These are phyloP conservation scores for Neonothopanus nambi DNA, from an alignment of 1,284 basidiomycete genomes.

Conservation along the genomic window DNA sequence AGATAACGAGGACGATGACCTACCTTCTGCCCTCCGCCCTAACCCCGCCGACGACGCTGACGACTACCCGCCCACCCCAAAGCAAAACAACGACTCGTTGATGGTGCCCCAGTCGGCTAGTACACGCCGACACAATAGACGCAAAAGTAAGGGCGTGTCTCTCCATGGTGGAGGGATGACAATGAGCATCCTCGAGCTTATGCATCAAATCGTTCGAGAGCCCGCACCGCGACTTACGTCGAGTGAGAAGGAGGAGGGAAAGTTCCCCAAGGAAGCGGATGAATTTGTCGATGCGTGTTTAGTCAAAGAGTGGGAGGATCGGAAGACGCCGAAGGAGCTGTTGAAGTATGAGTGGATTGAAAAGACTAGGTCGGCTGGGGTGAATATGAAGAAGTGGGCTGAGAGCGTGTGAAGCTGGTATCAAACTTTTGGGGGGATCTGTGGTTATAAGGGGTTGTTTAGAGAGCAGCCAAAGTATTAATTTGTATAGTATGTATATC, in stretches of 20 bases:
- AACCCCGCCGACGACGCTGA: neutral
- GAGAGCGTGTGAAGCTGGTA: neutral
- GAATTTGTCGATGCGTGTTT: slow-evolving; percentile 13
- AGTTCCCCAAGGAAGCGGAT: slow-evolving; percentile 2
- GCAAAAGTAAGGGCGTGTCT: slow-evolving; percentile 80
- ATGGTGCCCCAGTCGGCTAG: slow-evolving; percentile 21
- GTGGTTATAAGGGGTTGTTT: too few relatives aligned
- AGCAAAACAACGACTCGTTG: slow-evolving; percentile 36
- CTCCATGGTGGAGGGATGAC: slow-evolving; percentile 82
- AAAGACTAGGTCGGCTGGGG: neutral
- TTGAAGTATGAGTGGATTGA: slow-evolving; percentile 11
- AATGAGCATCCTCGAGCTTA: slow-evolving; percentile 86
- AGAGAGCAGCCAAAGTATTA: too few relatives aligned
- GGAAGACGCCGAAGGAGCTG: slow-evolving; percentile 14
- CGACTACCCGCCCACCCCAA: slow-evolving; percentile 44
- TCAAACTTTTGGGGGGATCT: too few relatives aligned
- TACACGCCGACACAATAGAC: slow-evolving; percentile 36
- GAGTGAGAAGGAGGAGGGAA: neutral
- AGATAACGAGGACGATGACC: slow-evolving; percentile 58
- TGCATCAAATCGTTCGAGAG: slow-evolving; percentile 91
- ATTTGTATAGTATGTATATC: too few relatives aligned
- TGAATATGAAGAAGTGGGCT: slow-evolving; percentile 12
- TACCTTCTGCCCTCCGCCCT: neutral
- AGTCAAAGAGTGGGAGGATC: slow-evolving; percentile 9
- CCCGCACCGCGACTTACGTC: slow-evolving; percentile 67